Percentiles rank a stretch among this genome's conserved stretches.
Conservation (phyloP, 2,329 filamentous ascomycete genomes). For the Neonectria ditissima region DNA sequence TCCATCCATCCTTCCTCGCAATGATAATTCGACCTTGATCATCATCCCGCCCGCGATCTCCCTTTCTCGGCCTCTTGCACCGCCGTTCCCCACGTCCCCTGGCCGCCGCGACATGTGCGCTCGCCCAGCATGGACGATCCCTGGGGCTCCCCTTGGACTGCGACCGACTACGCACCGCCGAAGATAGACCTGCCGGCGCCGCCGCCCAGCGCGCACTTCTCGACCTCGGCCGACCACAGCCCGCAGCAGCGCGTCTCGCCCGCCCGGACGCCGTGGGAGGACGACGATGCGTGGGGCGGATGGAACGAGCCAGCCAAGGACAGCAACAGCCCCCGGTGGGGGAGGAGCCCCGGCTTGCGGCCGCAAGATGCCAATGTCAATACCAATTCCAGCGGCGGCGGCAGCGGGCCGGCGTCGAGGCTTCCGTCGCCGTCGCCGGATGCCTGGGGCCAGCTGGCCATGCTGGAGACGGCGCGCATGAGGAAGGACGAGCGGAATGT, state of each 20-base stretch:
- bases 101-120: slow-evolving; percentile 49
- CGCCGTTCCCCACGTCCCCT: slow-evolving; percentile 13
- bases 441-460: slow-evolving; percentile 43
- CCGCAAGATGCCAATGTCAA: slow-evolving; percentile 35
- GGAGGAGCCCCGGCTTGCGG: slow-evolving; percentile 48
- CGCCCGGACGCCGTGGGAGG: slow-evolving; percentile 47
- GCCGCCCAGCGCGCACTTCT: slow-evolving; percentile 49
- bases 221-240: slow-evolving; percentile 40
- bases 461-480: slow-evolving; percentile 29
- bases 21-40: slow-evolving; percentile 36
- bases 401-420: slow-evolving; percentile 42
- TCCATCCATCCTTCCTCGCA: slow-evolving; percentile 28
- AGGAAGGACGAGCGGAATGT: slow-evolving; percentile 37
- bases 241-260: slow-evolving; percentile 41
- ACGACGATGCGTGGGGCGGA: slow-evolving; percentile 51
- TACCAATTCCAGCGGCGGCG: slow-evolving; percentile 1
- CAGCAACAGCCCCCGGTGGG: slow-evolving; percentile 46
- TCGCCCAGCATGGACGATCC: slow-evolving; percentile 69
- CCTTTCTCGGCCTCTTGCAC: slow-evolving; percentile 10
- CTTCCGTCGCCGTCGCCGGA: slow-evolving; percentile 45
- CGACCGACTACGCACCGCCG: slow-evolving; percentile 56
- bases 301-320: slow-evolving; percentile 49
- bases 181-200: slow-evolving; percentile 52
- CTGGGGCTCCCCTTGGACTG: slow-evolving; percentile 71
- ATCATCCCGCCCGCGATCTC: slow-evolving; percentile 5